Conservation (phyloP, 257 asterid genomes). For the Scutellaria galericulata region DNA sequence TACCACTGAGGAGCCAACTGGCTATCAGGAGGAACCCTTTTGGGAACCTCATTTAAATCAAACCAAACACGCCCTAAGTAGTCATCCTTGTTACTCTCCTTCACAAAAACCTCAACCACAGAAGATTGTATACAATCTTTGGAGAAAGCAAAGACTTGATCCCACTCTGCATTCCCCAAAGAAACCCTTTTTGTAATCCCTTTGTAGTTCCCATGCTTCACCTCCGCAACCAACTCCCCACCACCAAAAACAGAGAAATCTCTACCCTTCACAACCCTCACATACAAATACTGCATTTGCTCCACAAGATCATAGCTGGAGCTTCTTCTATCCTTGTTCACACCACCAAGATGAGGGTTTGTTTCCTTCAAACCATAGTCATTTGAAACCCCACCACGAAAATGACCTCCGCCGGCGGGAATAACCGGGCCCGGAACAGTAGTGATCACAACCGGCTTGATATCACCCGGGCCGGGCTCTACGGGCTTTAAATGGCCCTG, state of each 20-base stretch:
- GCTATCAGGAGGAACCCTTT: constrained; percentile 79
- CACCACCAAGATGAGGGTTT: constrained; percentile 80
- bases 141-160: constrained; percentile 85
- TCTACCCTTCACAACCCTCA: constrained; percentile 65
- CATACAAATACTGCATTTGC: constrained; percentile 86
- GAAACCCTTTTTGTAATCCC: constrained; percentile 71
- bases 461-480: constrained; percentile 60
- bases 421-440: constrained; percentile 52
- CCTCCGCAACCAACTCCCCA: constrained; percentile 75
- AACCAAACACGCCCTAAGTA: constrained; percentile 84
- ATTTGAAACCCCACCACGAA: constrained; percentile 47
- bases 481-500: constrained; percentile 54
- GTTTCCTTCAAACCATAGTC: constrained; percentile 79
- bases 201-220: constrained; percentile 78
- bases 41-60: constrained; percentile 82
- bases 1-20: constrained; percentile 90
- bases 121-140: constrained; percentile 86
- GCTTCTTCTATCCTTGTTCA: constrained; percentile 64
- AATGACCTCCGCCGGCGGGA: constrained; percentile 41
- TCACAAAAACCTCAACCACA: constrained; percentile 68
- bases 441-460: constrained; percentile 73
- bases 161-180: constrained; percentile 59
- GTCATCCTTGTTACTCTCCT: constrained; percentile 68
- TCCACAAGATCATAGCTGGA: constrained; percentile 85
- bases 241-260: constrained; percentile 59